Base-by-base conservation (phyloP, 176 grass and related monocot species). In the Ensete ventricosum region DNA sequence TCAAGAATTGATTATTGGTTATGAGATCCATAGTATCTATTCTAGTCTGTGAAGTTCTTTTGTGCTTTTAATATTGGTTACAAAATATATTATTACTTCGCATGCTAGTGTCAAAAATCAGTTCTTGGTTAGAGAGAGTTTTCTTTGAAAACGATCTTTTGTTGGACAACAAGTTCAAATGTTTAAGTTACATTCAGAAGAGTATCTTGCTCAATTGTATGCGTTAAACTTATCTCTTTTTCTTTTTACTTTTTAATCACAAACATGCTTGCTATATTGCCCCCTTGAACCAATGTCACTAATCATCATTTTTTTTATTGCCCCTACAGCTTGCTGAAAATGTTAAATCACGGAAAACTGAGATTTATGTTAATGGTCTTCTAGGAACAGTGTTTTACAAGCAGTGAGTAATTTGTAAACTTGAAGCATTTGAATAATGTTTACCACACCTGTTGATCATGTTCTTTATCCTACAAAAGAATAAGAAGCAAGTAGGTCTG, bases 321-420 rank as follows among this genome's bases (percentile, higher is more conserved):
- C 14, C 6, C 10, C 8, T 72, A 50, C 50, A 72, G 69, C 69
- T 72, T 72, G 69, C 49, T 13, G 69, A 72, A 72, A 23, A 23
- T 23, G 22, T 23, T 23, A 23, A 23, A 23, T 23, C 22, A 23
- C 22, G 22, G 22, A 72, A 34, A 34, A 3, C 3, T 34, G 29
- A 50, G 69, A 53, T 72, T 53, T 23, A 72, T 72, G 50, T 72
- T 24, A 50, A 72, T 72, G 69, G 69, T 3, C 53, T 72, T 53
- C 69, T 50, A 72, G 17, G 69, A 2, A 72, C 69, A 13, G 69
- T 3, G 29, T 53, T 53, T 24, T 2, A 22, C 69, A 72, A 72
- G 69, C 69, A 72, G 69, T 53, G 13, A 72, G 69, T 72, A 53
- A 11, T 72, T 53, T 7, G 20, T 22, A 43, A 14, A 29, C 26